Evolutionary conservation across 2,329 filamentous ascomycete species (phyloP).

Genomic region (Lecanicillium sp.): DNA sequence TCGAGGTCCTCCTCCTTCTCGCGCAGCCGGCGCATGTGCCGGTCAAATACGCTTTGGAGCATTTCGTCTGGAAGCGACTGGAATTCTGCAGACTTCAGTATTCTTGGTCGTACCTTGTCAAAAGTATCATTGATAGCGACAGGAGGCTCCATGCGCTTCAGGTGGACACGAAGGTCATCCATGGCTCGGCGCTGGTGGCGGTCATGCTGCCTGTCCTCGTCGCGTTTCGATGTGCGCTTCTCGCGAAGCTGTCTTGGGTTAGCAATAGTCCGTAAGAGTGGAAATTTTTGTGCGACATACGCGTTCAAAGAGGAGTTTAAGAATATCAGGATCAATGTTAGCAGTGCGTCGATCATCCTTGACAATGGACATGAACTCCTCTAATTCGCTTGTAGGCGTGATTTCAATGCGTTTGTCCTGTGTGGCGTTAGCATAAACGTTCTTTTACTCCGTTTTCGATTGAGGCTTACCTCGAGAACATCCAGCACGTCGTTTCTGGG

Average conservation of each 20-base stretch:
- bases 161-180: constrained; percentile 75
- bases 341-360: constrained; percentile 81
- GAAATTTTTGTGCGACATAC: constrained; percentile 35
- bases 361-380: constrained; percentile 80
- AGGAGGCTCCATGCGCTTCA: constrained; percentile 87
- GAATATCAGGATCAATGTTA: constrained; percentile 73
- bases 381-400: constrained; percentile 75
- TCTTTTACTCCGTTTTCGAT: constrained; percentile 10
- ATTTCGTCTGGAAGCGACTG: constrained; percentile 78
- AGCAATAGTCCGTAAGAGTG: constrained; percentile 7
- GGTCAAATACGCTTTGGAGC: constrained; percentile 81
- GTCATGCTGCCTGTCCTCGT: constrained; percentile 80
- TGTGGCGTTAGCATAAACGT: constrained; percentile 28
- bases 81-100: constrained; percentile 80
- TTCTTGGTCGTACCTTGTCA: constrained; percentile 75
- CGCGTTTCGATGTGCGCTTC: constrained; percentile 73
- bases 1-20: constrained; percentile 85
- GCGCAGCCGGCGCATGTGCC: constrained; percentile 80
- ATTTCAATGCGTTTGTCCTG: constrained; percentile 91
- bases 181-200: constrained; percentile 78
- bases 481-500: constrained; percentile 80
- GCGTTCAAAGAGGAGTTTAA: constrained; percentile 78
- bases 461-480: constrained; percentile 70
- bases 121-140: constrained; percentile 74
- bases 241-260: constrained; percentile 60